These are phyloP conservation scores for Zygnema circumcarinatum DNA, from an alignment of 139 green algal species.

Conservation along the genomic window DNA sequence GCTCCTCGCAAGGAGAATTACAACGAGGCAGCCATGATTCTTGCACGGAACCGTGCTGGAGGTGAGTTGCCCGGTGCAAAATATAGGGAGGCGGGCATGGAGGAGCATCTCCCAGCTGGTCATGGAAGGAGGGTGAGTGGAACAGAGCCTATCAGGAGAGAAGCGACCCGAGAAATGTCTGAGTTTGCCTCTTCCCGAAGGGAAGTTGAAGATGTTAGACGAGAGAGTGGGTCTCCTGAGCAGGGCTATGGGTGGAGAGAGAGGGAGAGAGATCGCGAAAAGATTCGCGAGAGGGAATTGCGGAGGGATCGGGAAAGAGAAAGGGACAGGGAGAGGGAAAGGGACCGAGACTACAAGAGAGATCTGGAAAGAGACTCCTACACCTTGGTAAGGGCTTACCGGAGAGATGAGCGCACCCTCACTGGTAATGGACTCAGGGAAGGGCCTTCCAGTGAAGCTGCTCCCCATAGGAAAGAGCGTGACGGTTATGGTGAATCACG, in stretches of 20 bases:
- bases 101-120: not conserved
- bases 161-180: not conserved
- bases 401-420: too few species aligned
- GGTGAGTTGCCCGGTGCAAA: not conserved
- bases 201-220: not conserved
- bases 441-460: too few species aligned
- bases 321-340: conserved; percentile 8
- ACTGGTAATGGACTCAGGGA: not conserved
- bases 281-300: not conserved
- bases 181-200: not conserved
- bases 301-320: not conserved
- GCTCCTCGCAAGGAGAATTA: not conserved
- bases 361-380: not conserved
- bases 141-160: not conserved
- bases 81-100: not conserved
- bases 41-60: not conserved
- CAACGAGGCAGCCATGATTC: not conserved
- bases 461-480: not conserved
- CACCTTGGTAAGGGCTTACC: not conserved
- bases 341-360: not conserved
- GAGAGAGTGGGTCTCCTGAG: not conserved
- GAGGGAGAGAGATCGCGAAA: not conserved
- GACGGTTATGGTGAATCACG: not conserved
- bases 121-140: not conserved
- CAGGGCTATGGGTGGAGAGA: not conserved